A percentile compares a stretch with the other conserved stretches of the same genome.
Evolutionary conservation across 352 stramenopile genomes (phyloP).

Genomic region (Phytophthora pini): DNA sequence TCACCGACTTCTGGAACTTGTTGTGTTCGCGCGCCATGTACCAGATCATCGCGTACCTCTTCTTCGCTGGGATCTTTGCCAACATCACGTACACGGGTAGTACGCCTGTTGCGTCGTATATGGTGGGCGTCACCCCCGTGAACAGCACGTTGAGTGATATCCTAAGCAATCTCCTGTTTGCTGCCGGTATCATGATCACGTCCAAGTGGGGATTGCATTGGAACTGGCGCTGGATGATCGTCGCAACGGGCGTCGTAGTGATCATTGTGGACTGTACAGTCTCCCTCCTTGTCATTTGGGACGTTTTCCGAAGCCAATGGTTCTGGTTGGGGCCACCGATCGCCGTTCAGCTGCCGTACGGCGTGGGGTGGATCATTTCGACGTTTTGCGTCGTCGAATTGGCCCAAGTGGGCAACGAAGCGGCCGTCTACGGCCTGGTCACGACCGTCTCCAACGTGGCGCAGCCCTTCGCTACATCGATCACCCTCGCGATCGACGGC

Average conservation of each 20-base stretch:
- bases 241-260: slow-evolving; percentile 21
- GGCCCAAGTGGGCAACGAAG: slow-evolving; percentile 25
- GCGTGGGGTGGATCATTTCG: slow-evolving; percentile 50
- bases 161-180: slow-evolving; percentile 36
- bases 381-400: slow-evolving; percentile 33
- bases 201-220: slow-evolving; percentile 41
- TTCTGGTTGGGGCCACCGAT: slow-evolving; percentile 45
- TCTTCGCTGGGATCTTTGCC: slow-evolving; percentile 36
- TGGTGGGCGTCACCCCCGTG: slow-evolving; percentile 35
- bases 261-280: slow-evolving; percentile 26
- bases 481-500: slow-evolving; percentile 30
- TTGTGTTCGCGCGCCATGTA: slow-evolving; percentile 39
- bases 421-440: slow-evolving; percentile 30
- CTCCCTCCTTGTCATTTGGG: slow-evolving; percentile 35
- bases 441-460: slow-evolving; percentile 31
- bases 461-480: slow-evolving; percentile 27
- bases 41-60: slow-evolving; percentile 40
- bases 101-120: slow-evolving; percentile 20
- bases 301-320: slow-evolving; percentile 41
- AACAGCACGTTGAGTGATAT: slow-evolving; percentile 36
- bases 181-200: slow-evolving; percentile 35
- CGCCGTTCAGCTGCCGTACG: slow-evolving; percentile 45
- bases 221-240: slow-evolving; percentile 47
- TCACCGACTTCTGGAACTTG: slow-evolving; percentile 30
- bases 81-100: slow-evolving; percentile 35